These are phyloP conservation scores for Scutellaria minor DNA, from an alignment of 257 asterid genomes.

Conservation along the genomic window DNA sequence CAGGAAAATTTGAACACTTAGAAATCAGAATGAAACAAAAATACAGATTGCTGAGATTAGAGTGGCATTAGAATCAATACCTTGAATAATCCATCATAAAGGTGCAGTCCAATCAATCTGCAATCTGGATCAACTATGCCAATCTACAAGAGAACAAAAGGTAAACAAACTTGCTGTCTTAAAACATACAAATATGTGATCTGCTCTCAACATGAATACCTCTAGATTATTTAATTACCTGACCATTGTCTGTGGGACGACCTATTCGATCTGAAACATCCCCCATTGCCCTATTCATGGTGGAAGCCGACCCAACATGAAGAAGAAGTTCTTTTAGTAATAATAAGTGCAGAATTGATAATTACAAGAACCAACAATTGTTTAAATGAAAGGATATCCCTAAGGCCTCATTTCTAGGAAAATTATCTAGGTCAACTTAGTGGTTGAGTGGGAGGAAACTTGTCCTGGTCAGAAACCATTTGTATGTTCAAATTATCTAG, in stretches of 20 bases:
- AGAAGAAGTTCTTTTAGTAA: constrained; percentile 18
- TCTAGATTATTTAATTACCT: constrained; percentile 52
- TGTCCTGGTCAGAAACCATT: constrained; percentile 24
- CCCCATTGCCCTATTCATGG: constrained; percentile 79
- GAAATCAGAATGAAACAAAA: background rate
- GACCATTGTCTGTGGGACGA: constrained; percentile 92
- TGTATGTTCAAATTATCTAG: background rate
- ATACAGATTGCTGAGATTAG: background rate
- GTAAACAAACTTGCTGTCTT: constrained; percentile 13
- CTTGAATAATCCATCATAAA: constrained; percentile 92
- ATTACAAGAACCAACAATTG: constrained; percentile 13
- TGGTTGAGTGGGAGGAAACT: background rate
- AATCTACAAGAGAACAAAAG: constrained; percentile 53
- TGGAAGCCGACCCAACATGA: constrained; percentile 37
- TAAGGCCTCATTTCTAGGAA: background rate
- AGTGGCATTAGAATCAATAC: constrained; percentile 40
- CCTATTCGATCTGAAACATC: constrained; percentile 96
- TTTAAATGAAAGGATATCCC: constrained; percentile 18
- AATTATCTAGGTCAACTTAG: background rate
- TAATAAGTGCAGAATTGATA: constrained; percentile 7
- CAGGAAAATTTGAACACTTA: background rate
- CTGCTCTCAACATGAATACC: constrained; percentile 24
- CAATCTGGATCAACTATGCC: constrained; percentile 94
- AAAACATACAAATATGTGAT: constrained; percentile 9
- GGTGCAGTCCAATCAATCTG: constrained; percentile 88